Conservation (phyloP, 2,329 filamentous ascomycete species). For the Fusarium sp. region DNA sequence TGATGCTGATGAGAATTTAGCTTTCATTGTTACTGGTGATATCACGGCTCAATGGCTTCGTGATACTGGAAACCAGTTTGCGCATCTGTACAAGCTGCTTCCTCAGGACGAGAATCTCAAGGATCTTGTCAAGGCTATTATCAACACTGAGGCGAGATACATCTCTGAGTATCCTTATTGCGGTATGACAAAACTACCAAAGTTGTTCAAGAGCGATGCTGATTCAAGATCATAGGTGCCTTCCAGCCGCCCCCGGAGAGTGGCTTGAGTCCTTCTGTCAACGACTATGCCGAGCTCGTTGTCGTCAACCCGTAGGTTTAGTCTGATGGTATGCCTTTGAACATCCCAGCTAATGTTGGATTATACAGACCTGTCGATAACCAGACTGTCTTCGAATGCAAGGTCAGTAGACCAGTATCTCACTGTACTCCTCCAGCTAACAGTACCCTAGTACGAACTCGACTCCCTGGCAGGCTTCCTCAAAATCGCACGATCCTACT, state of each 20-base stretch:
- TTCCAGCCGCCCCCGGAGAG: slow-evolving; percentile 27
- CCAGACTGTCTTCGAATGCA: slow-evolving; percentile 28
- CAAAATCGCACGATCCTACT: slow-evolving; percentile 24
- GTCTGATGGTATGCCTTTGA: rapidly evolving
- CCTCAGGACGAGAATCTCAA: slow-evolving; percentile 18
- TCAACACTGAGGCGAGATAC: slow-evolving; percentile 28
- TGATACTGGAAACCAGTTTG: slow-evolving; percentile 25
- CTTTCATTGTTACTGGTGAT: slow-evolving; percentile 25
- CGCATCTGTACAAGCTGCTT: slow-evolving; percentile 21
- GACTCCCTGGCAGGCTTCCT: slow-evolving; percentile 27
- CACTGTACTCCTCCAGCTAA: no score
- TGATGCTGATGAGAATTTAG: slow-evolving; percentile 6
- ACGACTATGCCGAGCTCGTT: background rate
- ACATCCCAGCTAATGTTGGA: background rate
- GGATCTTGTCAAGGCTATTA: slow-evolving; percentile 20
- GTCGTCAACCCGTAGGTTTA: slow-evolving; percentile 2
- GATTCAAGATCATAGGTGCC: background rate
- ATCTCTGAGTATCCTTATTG: slow-evolving; percentile 26
- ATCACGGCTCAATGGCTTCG: slow-evolving; percentile 31
- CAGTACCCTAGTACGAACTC: slow-evolving; percentile 3
- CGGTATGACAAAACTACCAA: background rate
- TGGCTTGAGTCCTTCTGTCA: slow-evolving; percentile 16
- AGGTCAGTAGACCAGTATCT: background rate
- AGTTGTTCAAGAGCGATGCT: background rate
- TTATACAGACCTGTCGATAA: slow-evolving; percentile 28